Evolutionary conservation across 495 filamentous ascomycete species (phyloP).

Genomic region (Neurospora sp.): DNA sequence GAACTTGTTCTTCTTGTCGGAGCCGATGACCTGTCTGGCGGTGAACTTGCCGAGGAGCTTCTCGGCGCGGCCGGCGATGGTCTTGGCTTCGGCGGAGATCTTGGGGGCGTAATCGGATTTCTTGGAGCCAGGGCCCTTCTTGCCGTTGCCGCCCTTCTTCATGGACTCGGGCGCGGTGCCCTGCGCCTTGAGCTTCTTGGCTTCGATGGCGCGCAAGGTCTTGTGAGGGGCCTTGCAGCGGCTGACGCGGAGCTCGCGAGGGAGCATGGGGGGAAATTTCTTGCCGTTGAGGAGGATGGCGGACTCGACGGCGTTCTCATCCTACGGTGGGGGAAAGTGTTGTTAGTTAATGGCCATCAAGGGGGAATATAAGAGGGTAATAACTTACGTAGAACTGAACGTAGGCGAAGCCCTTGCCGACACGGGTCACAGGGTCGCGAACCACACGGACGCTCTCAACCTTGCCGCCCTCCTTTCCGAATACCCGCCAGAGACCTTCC

Average conservation of each 20-base stretch:
- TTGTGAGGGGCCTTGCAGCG: slow-evolving; percentile 72
- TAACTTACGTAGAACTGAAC: slow-evolving; percentile 71
- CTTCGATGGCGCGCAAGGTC: slow-evolving; percentile 44
- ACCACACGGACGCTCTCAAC: slow-evolving; percentile 94
- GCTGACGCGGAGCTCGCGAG: slow-evolving; percentile 74
- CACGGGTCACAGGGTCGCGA: slow-evolving; percentile 76
- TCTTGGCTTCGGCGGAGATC: slow-evolving; percentile 54
- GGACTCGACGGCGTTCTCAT: slow-evolving; percentile 76
- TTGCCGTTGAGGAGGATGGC: slow-evolving; percentile 80
- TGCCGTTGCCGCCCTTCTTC: slow-evolving; percentile 10
- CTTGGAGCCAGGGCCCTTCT: slow-evolving; percentile 12
- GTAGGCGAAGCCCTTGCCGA: slow-evolving; percentile 96
- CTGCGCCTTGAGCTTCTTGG: slow-evolving; percentile 11
- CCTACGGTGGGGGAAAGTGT: slow-evolving; percentile 30
- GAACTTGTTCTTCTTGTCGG: slow-evolving; percentile 19
- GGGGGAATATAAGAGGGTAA: not conserved
- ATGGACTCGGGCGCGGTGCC: not conserved
- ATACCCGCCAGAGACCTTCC: slow-evolving; percentile 89
- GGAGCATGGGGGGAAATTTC: slow-evolving; percentile 86
- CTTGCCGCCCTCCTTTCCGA: slow-evolving; percentile 60
- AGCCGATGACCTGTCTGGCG: slow-evolving; percentile 45
- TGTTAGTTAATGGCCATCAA: not conserved
- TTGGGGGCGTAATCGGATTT: slow-evolving; percentile 51
- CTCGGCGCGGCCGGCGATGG: slow-evolving; percentile 65
- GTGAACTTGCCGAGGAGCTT: slow-evolving; percentile 77